Conservation (phyloP, 2,329 filamentous ascomycete species). For the Aureobasidium sp. region DNA sequence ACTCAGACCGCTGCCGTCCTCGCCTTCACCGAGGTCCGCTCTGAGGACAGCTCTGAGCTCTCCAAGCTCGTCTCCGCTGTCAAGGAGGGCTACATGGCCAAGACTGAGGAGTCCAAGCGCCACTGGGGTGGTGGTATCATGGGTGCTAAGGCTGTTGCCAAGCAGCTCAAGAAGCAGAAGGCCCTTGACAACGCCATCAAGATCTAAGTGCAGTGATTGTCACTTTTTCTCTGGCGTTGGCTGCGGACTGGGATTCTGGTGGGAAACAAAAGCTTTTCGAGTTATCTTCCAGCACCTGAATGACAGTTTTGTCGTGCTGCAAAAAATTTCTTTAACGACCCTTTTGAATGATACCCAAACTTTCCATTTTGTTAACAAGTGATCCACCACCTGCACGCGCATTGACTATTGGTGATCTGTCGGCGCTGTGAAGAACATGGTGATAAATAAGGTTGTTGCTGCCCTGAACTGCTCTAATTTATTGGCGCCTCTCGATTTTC, state of each 20-base stretch:
- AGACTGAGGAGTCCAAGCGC: conserved; percentile 83
- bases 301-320: conserved; percentile 16
- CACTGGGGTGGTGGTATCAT: conserved; percentile 99
- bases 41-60: conserved; percentile 97
- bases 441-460: neutral
- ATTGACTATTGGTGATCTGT: conserved; percentile 20
- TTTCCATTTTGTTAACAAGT: conserved; percentile 14
- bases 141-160: conserved; percentile 82
- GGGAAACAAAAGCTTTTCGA: conserved; percentile 17
- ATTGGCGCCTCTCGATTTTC: neutral
- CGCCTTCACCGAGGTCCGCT: conserved; percentile 91
- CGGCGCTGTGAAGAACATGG: neutral
- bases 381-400: conserved; percentile 13
- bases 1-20: conserved; percentile 90
- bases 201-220: conserved; percentile 59
- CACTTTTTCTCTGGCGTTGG: conserved; percentile 9
- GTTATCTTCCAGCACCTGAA: conserved; percentile 15
- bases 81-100: conserved; percentile 97
- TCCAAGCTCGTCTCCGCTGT: conserved; percentile 92
- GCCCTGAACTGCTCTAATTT: neutral
- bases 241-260: conserved; percentile 3
- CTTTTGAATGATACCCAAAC: conserved; percentile 14
- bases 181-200: conserved; percentile 91
- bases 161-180: conserved; percentile 84
- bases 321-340: conserved; percentile 17